Percentiles rank a stretch among this genome's conserved stretches.
These are phyloP conservation scores for Fusarium duplospermum DNA, from an alignment of 2,329 filamentous ascomycete species.

Conservation along the genomic window DNA sequence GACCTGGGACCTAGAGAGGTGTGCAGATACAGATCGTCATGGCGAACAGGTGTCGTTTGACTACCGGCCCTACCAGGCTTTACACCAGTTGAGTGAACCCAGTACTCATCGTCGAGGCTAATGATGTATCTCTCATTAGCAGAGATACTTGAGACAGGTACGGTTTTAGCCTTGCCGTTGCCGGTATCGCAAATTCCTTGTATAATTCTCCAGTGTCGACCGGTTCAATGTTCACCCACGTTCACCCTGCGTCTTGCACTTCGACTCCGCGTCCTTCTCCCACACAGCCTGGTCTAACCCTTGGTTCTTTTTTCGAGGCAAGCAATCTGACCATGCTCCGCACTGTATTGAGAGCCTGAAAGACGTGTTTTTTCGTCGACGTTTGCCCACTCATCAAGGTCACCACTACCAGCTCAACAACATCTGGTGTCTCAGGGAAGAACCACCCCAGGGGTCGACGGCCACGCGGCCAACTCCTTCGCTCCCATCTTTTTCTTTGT, in stretches of 20 bases:
- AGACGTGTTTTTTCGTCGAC: neutral
- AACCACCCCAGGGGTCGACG: neutral
- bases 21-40: neutral
- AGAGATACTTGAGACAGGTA: neutral
- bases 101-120: neutral
- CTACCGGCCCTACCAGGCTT: neutral
- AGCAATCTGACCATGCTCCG: neutral
- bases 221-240: neutral
- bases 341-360: neutral
- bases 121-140: neutral
- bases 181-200: neutral
- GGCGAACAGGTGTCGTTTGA: neutral
- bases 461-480: neutral
- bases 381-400: neutral
- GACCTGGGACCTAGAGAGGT: neutral
- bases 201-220: neutral
- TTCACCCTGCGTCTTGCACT: neutral
- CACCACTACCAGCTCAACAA: neutral
- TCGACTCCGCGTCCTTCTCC: neutral
- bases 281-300: neutral
- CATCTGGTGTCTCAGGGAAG: neutral
- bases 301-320: neutral
- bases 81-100: neutral
- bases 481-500: conserved; percentile 65
- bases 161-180: neutral